Conservation (phyloP, 257 asterid genomes). For the Schizonepeta tenuifolia region DNA sequence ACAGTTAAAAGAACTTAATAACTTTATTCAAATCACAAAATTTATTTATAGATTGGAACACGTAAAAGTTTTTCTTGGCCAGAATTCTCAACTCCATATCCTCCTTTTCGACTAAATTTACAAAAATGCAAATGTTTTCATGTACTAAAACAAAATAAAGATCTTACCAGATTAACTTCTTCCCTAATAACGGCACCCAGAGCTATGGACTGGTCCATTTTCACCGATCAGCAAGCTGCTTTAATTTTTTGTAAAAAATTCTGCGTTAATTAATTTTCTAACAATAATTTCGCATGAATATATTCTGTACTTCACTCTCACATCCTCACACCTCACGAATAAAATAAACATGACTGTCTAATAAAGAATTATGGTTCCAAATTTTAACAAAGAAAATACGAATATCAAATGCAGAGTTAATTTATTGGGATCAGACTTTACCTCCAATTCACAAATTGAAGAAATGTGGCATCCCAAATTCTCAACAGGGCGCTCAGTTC, state of each 20-base stretch:
- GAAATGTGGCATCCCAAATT: not conserved
- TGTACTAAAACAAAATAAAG: not conserved
- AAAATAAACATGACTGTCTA: no score
- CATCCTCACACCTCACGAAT: not conserved
- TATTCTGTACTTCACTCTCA: not conserved
- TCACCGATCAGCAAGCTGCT: conserved; percentile 21
- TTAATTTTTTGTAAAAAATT: not conserved
- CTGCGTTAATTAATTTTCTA: conserved; percentile 33
- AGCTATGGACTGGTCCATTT: conserved; percentile 42
- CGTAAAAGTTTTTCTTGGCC: not conserved
- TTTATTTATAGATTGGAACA: not conserved
- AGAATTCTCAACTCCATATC: not conserved
- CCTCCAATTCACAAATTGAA: not conserved
- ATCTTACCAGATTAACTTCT: conserved; percentile 62
- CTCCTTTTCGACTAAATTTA: not conserved
- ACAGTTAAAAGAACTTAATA: not conserved
- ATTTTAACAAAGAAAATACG: not conserved
- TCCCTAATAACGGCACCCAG: conserved; percentile 52
- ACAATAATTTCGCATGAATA: no score
- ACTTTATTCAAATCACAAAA: not conserved
- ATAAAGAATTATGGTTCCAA: not conserved
- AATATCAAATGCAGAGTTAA: not conserved
- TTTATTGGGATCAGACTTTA: no score
- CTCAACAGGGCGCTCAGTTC: conserved; percentile 1
- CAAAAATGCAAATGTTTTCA: not conserved